Evolutionary conservation across 305 asterid species (phyloP), one percentile per base, ranked within the genome.

Genomic region (Solanum chacoense): DNA sequence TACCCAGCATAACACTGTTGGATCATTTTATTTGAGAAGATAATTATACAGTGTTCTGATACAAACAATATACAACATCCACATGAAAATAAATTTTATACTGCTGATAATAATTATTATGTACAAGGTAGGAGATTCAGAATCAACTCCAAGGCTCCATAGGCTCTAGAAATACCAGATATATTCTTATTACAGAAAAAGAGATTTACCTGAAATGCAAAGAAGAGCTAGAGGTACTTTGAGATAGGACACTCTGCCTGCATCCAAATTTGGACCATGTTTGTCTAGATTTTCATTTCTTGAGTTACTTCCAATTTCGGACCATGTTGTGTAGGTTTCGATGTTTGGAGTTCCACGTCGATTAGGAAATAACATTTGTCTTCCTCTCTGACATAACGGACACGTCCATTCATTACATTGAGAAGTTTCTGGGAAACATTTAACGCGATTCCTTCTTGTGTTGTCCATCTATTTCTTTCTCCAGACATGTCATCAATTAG

Each of bases 381-480:
- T 72, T 90, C 89, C 75, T 94, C 96, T 91, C 93, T 90, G 36
- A 88, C 63, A 89, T 95, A 95, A 11, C 85, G 87, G 22, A 94
- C 94, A n/a, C 71, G 88, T 28, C 95, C 95, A 7, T 93, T 93
- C 98, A 95, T 95, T 92, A 84, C 87, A 67, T 86, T 91, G 11
- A 93, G 87, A 76, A 93, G 90, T 89, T 91, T 92, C 78, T 81
- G 92, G 34, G 95, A 92, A 13, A 92, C 59, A 90, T 92, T 93
- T 24, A 94, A 59, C 22, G 90, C 91, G 11, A 88, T 87, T 74
- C 96, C 98, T 89, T 91, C 94, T 74, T 88, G 90, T 20, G 92
- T 90, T 31, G 84, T 74, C 86, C 74, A 69, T 14, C 88, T 38
- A 89, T 72, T 90, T 88, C 92, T 84, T 26, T 83, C 77, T 31